A percentile compares a stretch with the other conserved stretches of the same genome.
These are phyloP conservation scores for Vanderwaltozyma yarrowii DNA, from an alignment of 805 yeast species.

Conservation along the genomic window DNA sequence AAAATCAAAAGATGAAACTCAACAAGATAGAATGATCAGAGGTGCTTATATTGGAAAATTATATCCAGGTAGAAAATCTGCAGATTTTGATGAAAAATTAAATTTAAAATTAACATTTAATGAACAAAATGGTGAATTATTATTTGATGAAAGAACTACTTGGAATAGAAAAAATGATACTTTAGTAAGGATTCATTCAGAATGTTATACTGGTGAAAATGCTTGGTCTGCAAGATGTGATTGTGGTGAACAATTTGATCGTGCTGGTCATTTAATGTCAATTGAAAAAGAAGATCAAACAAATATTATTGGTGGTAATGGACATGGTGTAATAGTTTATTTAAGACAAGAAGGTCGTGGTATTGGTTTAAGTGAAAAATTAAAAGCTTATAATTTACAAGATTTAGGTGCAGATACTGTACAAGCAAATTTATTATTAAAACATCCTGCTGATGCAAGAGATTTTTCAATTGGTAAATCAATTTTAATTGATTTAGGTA, in stretches of 20 bases:
- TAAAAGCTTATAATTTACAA: slow-evolving; percentile 93
- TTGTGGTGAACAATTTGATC: slow-evolving; percentile 98
- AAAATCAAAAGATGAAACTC: slow-evolving; percentile 57
- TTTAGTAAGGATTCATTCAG: slow-evolving; percentile 86
- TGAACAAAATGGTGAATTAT: slow-evolving; percentile 27
- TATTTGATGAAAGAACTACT: slow-evolving; percentile 10
- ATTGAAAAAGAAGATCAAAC: slow-evolving; percentile 21
- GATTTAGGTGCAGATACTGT: slow-evolving; percentile 98
- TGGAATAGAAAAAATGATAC: slow-evolving; percentile 31
- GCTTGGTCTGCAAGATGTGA: slow-evolving; percentile 99
- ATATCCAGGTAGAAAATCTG: slow-evolving; percentile 71
- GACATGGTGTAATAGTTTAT: slow-evolving; percentile 91
- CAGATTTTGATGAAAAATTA: slow-evolving; percentile 48
- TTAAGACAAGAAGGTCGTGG: slow-evolving; percentile 98
- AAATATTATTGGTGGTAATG: slow-evolving; percentile 44
- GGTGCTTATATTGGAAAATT: slow-evolving; percentile 93
- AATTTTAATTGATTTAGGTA: slow-evolving; percentile 73
- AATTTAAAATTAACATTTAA: slow-evolving; percentile 35
- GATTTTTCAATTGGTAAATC: slow-evolving; percentile 91
- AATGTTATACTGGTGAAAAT: slow-evolving; percentile 97
- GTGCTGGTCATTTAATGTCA: slow-evolving; percentile 84
- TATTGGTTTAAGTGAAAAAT: slow-evolving; percentile 94
- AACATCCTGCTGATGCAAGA: slow-evolving; percentile 98
- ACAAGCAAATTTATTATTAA: slow-evolving; percentile 80
- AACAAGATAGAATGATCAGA: slow-evolving; percentile 92